phyloP scores from a whole-genome alignment of 2,329 filamentous ascomycete species.

The Aspergillus cejpii region DNA sequence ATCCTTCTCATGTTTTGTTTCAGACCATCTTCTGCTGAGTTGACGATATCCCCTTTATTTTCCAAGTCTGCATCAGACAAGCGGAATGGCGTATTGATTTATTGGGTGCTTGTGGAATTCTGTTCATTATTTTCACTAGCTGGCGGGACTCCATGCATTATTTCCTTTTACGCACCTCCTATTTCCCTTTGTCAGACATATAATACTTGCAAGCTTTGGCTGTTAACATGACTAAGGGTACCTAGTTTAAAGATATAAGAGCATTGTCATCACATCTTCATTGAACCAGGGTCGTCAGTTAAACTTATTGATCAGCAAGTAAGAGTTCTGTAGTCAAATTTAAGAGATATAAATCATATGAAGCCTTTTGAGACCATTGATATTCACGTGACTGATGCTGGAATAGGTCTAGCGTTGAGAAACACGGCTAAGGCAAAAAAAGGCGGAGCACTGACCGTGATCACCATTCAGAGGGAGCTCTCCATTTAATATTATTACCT shows the following conservation, averaged over 20 bases:
- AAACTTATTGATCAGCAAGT: too few species aligned
- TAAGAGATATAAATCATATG: too few species aligned
- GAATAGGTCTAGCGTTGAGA: constrained; percentile 27
- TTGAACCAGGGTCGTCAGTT: too few species aligned
- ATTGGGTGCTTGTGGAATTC: constrained; percentile 15
- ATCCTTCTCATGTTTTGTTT: constrained; percentile 12
- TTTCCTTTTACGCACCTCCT: constrained; percentile 4
- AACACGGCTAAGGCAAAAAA: constrained; percentile 26
- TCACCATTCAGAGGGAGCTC: constrained; percentile 16
- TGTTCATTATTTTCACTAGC: constrained; percentile 16
- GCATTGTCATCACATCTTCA: background rate
- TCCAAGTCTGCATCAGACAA: constrained; percentile 12
- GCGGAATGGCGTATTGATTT: constrained; percentile 16
- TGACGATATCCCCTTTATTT: constrained; percentile 21
- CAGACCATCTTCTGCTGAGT: constrained; percentile 14
- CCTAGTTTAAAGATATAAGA: background rate
- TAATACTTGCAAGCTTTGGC: background rate
- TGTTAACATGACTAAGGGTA: background rate
- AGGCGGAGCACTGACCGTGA: constrained; percentile 23
- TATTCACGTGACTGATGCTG: constrained; percentile 22
- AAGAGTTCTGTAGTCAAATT: too few species aligned
- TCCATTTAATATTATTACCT: constrained; percentile 7
- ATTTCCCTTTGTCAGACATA: background rate
- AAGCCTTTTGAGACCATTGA: too few species aligned
- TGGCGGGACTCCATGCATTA: constrained; percentile 14